Conservation (phyloP, 805 yeast genomes). For the Danielozyma ontarioensis region DNA sequence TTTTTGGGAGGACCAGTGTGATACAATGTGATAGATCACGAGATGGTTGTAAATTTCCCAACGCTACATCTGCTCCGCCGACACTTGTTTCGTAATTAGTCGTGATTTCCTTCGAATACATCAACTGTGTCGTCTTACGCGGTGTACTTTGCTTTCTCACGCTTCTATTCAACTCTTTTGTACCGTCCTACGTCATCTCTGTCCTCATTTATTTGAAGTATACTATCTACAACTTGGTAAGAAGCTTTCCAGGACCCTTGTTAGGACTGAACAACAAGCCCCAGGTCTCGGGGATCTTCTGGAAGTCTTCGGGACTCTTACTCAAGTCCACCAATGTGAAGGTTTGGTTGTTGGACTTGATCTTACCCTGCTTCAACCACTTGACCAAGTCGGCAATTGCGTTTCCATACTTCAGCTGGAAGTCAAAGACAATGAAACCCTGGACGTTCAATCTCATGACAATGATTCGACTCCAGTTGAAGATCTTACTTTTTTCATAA, state of each 20-base stretch:
- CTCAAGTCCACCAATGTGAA: constrained; percentile 12
- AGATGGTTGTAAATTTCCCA: too few relatives aligned
- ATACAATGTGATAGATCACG: too few relatives aligned
- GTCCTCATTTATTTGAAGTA: too few relatives aligned
- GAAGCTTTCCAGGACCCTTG: constrained; percentile 46
- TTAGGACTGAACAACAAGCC: constrained; percentile 38
- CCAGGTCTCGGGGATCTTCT: constrained; percentile 45
- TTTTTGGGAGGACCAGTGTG: too few relatives aligned
- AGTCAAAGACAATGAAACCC: constrained; percentile 19
- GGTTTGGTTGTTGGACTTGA: constrained; percentile 9
- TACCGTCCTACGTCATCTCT: too few relatives aligned
- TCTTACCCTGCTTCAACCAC: constrained; percentile 13
- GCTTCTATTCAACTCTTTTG: too few relatives aligned
- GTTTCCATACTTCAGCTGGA: constrained; percentile 4
- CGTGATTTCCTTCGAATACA: too few relatives aligned
- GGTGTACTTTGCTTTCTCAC: too few relatives aligned
- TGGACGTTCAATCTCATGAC: constrained; percentile 12
- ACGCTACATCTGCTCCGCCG: too few relatives aligned
- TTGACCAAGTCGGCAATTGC: constrained; percentile 8
- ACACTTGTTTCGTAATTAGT: too few relatives aligned
- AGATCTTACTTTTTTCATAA: constrained; percentile 9
- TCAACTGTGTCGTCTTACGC: too few relatives aligned
- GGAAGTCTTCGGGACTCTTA: constrained; percentile 22
- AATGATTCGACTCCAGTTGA: constrained; percentile 18
- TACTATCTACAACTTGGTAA: constrained; percentile 37